Evolutionary conservation across 495 filamentous ascomycete genomes (phyloP).

Genomic region (Penicillium canariense): DNA sequence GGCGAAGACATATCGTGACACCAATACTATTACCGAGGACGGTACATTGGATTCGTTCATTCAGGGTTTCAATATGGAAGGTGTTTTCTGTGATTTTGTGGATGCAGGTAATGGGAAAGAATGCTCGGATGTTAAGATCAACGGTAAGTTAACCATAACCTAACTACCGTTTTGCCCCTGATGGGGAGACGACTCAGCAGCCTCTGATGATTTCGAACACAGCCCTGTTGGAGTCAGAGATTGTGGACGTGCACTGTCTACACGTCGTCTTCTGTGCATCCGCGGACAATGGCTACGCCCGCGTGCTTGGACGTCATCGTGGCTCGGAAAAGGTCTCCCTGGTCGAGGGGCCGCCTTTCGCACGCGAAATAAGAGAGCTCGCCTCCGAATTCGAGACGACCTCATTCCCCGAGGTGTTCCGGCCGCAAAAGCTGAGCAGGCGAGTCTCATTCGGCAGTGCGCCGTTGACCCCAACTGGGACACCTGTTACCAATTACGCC

Average conservation of each 20-base stretch:
- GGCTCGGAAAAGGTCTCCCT: slow-evolving; percentile 23
- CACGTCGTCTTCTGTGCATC: slow-evolving; percentile 31
- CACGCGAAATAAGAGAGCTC: slow-evolving; percentile 23
- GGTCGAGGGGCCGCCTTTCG: slow-evolving; percentile 29
- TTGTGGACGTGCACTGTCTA: slow-evolving; percentile 26
- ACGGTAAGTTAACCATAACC: slow-evolving; percentile 18
- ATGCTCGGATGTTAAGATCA: slow-evolving; percentile 33
- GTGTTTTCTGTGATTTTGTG: slow-evolving; percentile 30
- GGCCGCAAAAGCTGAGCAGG: slow-evolving; percentile 18
- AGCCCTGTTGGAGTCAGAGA: slow-evolving; percentile 25
- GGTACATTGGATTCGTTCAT: slow-evolving; percentile 21
- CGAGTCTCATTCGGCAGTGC: slow-evolving; percentile 14
- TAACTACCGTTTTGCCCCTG: no score
- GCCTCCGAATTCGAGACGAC: slow-evolving; percentile 18
- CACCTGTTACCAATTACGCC: slow-evolving; percentile 22
- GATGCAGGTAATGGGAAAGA: slow-evolving; percentile 36
- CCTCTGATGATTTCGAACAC: neutral
- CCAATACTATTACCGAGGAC: slow-evolving; percentile 8
- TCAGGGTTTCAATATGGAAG: slow-evolving; percentile 33
- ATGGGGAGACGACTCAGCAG: neutral
- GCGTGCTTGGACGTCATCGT: slow-evolving; percentile 22
- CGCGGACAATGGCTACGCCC: slow-evolving; percentile 32
- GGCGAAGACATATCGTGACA: slow-evolving; percentile 23
- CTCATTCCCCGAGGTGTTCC: slow-evolving; percentile 25
- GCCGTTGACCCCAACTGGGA: slow-evolving; percentile 9